Base-by-base conservation (phyloP, 2,329 filamentous ascomycete genomes). In the Cladosporium phlei region DNA sequence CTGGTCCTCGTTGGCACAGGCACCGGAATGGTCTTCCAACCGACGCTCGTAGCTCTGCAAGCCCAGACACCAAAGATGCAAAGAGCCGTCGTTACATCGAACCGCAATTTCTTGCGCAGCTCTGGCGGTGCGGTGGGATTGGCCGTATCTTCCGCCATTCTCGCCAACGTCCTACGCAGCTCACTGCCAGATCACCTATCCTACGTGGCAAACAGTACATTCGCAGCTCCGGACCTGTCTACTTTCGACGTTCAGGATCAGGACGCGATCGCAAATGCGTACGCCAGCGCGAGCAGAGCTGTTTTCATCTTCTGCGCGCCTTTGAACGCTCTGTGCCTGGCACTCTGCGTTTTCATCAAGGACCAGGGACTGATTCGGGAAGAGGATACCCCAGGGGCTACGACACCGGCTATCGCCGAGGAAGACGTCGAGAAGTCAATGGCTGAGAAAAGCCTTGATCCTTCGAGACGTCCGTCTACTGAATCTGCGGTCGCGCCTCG, bases 61-160 rank as follows among this genome's bases (percentile, higher is more conserved):
- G 78, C 79, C 69, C 79, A 1, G 69, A 74, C 11, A 17, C 74
- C 77, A 37, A 73, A 85, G 19, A 69, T 77, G 17, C 74, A 73
- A 32, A 71, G 74, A 20, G 82, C 86, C 54, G 83, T 85, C 33
- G 84, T 80, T 12, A 77, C 80, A 0, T 2, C 76, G 82, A 16
- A 82, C 80, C 0, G 76, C 88, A 44, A 84, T 88, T 2, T 72
- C 89, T 27, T 86, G 86, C 19, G 80, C 84, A 16, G 84, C 88
- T 37, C 76, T 89, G 79, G 80, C 0, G 69, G 84, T 0, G 78
- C 78, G 0, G 65, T 82, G 7, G 77, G 75, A 0, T 24, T 89
- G 90, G 68, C 82, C 87, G 66, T 89, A 89, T 61, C 69, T 76
- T 50, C 86, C 88, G 80, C 77, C 77, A 1, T 81, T 2, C 61